Base-by-base conservation (phyloP, 139 green algal species). In the Coelastrella sp. region DNA sequence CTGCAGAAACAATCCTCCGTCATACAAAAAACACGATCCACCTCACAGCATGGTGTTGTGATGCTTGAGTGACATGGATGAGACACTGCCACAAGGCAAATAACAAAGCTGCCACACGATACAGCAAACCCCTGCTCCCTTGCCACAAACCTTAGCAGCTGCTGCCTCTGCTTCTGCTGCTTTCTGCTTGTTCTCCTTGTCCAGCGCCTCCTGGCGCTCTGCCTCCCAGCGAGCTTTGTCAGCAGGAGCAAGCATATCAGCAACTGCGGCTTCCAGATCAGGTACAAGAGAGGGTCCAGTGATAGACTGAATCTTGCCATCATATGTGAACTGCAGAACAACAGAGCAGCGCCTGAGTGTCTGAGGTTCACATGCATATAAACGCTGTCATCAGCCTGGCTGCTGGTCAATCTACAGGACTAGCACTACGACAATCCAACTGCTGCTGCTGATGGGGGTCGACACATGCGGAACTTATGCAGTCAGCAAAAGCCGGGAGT, bases 161-260 rank as follows among this genome's bases (percentile, higher is more conserved):
- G 45, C 64, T 17, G 37, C 79, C 0, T 85, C 79, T 40, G 86
- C 64, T 68, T 79, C 64, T 59, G 60, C 64, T 45, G 21, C 34
- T 23, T 35, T 38, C 79, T 79, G 38, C 64, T 91, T 48, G 45
- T 67, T 25, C 66, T 93, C 86, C 66, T 76, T 43, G 32, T 74
- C 21, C 38, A 84, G 69, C 27, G 88, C 86, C 32, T 79, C 81
- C 35, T 87, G 59, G 0, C 77, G 73, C 85, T 93, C 81, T 30
- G 48, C 57, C 82, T 91, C 80, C 30, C 91, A 83, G 27, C 87
- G 85, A 23, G 64, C 35, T 11, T 73, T 81, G 51, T 94, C 89
- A 51, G 91, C 68, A 30, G 85, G 71, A 13, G 83, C 79, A 74
- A 94, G 81, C 40, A 71, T 81, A 0, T 63, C 48, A 11, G 75